Evolutionary conservation across 768 basidiomycete species (phyloP), one percentile per base, ranked within the genome.

Genomic region (Strobilomyces confusus): DNA sequence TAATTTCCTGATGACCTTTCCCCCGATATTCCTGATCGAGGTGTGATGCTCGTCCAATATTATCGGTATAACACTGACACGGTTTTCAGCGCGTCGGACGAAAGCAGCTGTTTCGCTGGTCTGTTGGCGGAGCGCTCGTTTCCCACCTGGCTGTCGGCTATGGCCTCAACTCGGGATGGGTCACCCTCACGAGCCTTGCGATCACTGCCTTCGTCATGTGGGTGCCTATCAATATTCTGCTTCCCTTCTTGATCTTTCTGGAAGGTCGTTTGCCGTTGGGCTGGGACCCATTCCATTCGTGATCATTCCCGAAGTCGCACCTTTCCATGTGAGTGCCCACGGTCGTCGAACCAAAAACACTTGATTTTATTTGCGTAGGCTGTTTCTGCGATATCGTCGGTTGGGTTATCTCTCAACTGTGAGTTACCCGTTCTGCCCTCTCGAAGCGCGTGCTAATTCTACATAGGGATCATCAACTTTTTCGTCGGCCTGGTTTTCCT

Each of bases 201-300:
- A 89, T 94, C 50, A 67, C 89, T 41, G 77, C 80, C 4, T 95
- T 95, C 65, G 84, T 95, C 34, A 89, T 85, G 91, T 89, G 63
- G 46, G 82, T 75, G 41, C 26, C 6, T 30, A 22, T 32, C 6
- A 26, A 54, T 44, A 47, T 44, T 12, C 40, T 4, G 14, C 13
- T 48, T 52, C 38, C 47, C 29, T 5, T 34, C 40, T 52, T 52
- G 34, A 55, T 33, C 7, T 36, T 33, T 44, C 53, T 34, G 45
- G 44, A 53, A 90, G 89, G 70, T 88, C 90, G 1, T 98, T 95
- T 69, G 90, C 94, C 2, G 71, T 88, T 32, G 95, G 95, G 2
- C 77, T 98, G 17, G 95, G 95, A 1, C 94, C 95, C 2, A 73
- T 98, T 32, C 95, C 95, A 0, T 98, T 94, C 64, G 83, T 98